Percentiles rank a stretch among this genome's conserved stretches.
These are phyloP conservation scores for Posidonia australis DNA, from an alignment of 106 monocot species.

Conservation along the genomic window DNA sequence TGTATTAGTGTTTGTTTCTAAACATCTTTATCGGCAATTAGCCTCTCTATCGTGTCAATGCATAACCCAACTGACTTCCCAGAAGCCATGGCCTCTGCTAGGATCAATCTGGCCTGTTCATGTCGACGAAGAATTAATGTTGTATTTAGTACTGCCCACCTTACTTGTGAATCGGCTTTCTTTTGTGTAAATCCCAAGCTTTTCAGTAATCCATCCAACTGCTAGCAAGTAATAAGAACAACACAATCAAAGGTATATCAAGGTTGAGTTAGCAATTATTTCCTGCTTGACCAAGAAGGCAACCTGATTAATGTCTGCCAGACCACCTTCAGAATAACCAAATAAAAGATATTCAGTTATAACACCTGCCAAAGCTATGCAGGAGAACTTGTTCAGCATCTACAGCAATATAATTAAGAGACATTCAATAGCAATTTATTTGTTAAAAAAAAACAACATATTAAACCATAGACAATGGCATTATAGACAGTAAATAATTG, in stretches of 20 bases:
- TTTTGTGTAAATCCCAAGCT: slow-evolving; percentile 86
- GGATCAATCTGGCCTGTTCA: slow-evolving; percentile 36
- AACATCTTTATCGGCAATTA: slow-evolving; percentile 31
- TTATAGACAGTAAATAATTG: no score
- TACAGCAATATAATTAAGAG: slow-evolving; percentile 24
- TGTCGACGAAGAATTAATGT: slow-evolving; percentile 58
- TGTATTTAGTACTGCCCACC: slow-evolving; percentile 87
- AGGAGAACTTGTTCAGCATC: slow-evolving; percentile 79
- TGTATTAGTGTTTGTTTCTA: no score
- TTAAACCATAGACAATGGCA: no score
- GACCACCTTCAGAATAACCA: slow-evolving; percentile 79
- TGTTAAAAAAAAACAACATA: no score
- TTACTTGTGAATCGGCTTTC: slow-evolving; percentile 84
- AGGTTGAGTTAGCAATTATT: not conserved
- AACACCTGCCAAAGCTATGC: slow-evolving; percentile 90
- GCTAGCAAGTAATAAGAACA: no score
- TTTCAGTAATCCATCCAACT: slow-evolving; percentile 68
- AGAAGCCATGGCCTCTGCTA: slow-evolving; percentile 72
- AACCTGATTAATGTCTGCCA: slow-evolving; percentile 59
- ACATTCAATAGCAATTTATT: no score
- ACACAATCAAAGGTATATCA: not conserved
- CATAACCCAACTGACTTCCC: slow-evolving; percentile 59
- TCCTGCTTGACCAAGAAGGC: not conserved
- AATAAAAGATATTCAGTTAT: slow-evolving; percentile 87
- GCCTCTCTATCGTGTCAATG: slow-evolving; percentile 56